These are phyloP conservation scores for Echria macrotheca DNA, from an alignment of 495 filamentous ascomycete species.

Conservation along the genomic window DNA sequence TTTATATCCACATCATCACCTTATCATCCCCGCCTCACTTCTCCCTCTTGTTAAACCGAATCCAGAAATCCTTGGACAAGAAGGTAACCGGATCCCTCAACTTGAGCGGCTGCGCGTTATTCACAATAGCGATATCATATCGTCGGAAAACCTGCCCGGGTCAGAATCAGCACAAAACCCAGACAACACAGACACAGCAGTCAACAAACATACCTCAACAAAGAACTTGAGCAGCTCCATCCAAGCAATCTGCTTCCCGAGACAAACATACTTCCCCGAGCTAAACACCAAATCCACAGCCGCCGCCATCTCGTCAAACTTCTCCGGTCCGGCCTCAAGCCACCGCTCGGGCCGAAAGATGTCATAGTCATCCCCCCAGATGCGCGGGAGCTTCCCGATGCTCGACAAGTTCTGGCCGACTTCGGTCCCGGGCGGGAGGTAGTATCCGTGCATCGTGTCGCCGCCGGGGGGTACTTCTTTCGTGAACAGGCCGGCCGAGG, in stretches of 20 bases:
- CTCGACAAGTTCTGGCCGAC: constrained; percentile 42
- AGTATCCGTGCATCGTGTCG: constrained; percentile 41
- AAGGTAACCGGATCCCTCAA: constrained; percentile 4
- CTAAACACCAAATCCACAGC: constrained; percentile 10
- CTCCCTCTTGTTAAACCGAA: constrained; percentile 4
- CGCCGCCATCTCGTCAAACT: constrained; percentile 28
- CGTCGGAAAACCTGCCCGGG: constrained; percentile 1
- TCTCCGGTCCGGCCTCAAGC: constrained; percentile 33
- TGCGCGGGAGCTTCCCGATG: constrained; percentile 19
- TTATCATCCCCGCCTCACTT: too few species aligned
- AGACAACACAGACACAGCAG: background rate
- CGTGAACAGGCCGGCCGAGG: constrained; percentile 28
- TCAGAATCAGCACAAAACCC: background rate
- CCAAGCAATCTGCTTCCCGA: background rate
- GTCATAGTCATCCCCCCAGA: constrained; percentile 33
- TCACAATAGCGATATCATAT: constrained; percentile 39
- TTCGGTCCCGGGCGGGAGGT: constrained; percentile 44
- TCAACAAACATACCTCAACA: constrained; percentile 1
- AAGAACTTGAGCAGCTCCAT: background rate
- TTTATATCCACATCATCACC: too few species aligned
- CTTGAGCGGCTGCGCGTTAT: constrained; percentile 35
- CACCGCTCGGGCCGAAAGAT: constrained; percentile 48
- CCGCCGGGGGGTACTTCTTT: constrained; percentile 46
- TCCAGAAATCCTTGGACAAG: constrained; percentile 5
- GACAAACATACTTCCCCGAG: background rate